A percentile compares a stretch with the other conserved stretches of the same genome.
Conservation (phyloP, 805 yeast genomes). For the Suhomyces emberorum region DNA sequence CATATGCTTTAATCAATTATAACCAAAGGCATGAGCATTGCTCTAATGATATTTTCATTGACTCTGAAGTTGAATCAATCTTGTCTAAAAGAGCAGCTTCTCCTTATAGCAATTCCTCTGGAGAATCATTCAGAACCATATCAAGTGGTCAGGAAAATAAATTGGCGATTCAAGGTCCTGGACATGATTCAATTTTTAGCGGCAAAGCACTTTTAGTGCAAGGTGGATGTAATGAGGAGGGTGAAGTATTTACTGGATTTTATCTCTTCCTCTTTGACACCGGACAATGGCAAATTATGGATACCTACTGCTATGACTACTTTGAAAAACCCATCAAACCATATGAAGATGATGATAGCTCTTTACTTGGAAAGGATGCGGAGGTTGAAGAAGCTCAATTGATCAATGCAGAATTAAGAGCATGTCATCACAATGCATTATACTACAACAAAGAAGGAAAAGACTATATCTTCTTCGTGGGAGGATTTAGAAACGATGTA, state of each 20-base stretch:
- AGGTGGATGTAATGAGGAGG: slow-evolving; percentile 36
- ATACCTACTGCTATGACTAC: slow-evolving; percentile 36
- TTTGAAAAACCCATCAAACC: slow-evolving; percentile 25
- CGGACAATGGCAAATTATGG: slow-evolving; percentile 31
- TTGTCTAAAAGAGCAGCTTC: slow-evolving; percentile 2
- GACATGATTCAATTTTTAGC: slow-evolving; percentile 18
- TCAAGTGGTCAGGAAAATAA: neutral
- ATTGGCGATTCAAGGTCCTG: neutral
- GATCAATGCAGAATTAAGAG: slow-evolving; percentile 39
- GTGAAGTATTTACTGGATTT: slow-evolving; percentile 30
- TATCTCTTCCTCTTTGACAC: slow-evolving; percentile 31
- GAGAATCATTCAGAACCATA: slow-evolving; percentile 5
- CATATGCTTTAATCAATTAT: slow-evolving; percentile 27
- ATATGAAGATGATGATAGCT: slow-evolving; percentile 28
- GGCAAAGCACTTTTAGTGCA: slow-evolving; percentile 34
- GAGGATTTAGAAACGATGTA: slow-evolving; percentile 39
- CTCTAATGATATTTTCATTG: slow-evolving; percentile 12
- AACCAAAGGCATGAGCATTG: slow-evolving; percentile 17
- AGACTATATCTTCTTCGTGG: slow-evolving; percentile 36
- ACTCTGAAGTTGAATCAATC: slow-evolving; percentile 5
- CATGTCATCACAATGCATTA: slow-evolving; percentile 39
- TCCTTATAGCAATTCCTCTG: slow-evolving; percentile 6
- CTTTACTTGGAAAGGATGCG: slow-evolving; percentile 18
- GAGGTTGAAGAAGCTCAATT: slow-evolving; percentile 26
- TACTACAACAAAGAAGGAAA: slow-evolving; percentile 30